These are phyloP conservation scores for Ricinus communis DNA, from an alignment of 345 rosid genomes.

Conservation along the genomic window DNA sequence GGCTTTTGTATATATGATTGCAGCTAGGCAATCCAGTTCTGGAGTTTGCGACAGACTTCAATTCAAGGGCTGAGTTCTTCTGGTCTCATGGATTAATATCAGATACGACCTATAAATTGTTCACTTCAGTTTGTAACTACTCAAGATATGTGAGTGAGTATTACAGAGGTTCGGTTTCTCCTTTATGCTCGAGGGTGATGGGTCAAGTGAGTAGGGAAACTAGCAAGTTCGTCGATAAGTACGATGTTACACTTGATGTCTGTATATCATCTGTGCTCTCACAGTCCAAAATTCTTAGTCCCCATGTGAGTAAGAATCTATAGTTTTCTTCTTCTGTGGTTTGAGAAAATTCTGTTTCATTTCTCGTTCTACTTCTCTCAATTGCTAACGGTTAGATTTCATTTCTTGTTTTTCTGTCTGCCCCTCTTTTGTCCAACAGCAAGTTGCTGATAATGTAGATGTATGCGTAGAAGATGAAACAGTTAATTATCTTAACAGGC, in stretches of 20 bases:
- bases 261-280: conserved; percentile 79
- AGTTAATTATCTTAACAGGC: conserved; percentile 77
- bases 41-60: conserved; percentile 83
- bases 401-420: no score
- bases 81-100: conserved; percentile 99
- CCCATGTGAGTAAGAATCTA: conserved; percentile 47
- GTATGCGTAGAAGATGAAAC: conserved; percentile 98
- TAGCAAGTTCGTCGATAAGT: conserved; percentile 85
- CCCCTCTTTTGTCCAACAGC: conserved; percentile 40
- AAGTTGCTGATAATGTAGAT: conserved; percentile 71
- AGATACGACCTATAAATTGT: conserved; percentile 81
- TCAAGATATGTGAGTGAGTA: conserved; percentile 88
- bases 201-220: conserved; percentile 78
- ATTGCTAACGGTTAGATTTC: conserved; percentile 3
- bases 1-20: background rate
- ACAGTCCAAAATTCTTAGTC: conserved; percentile 68
- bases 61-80: conserved; percentile 90
- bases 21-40: conserved; percentile 95
- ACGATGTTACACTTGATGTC: conserved; percentile 95
- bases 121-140: conserved; percentile 84
- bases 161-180: conserved; percentile 71
- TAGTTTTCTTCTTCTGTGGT: background rate
- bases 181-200: conserved; percentile 80
- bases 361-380: background rate
- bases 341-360: background rate